Evolutionary conservation across 2,329 filamentous ascomycete species (phyloP).

Genomic region (Trichoderma asperellum): DNA sequence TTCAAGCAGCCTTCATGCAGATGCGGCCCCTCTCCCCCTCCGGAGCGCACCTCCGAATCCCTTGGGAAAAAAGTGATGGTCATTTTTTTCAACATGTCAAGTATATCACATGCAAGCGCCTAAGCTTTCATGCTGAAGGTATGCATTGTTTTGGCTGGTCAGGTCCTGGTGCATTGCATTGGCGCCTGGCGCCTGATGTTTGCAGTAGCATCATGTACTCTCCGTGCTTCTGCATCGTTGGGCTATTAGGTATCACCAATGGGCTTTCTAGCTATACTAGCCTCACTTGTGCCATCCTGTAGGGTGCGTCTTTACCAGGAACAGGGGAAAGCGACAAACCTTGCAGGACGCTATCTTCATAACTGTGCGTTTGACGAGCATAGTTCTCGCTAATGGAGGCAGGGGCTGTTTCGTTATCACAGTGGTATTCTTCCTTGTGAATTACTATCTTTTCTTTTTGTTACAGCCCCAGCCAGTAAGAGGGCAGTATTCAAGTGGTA

Average conservation of each 20-base stretch:
- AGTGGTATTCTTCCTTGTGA: neutral
- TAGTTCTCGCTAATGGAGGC: neutral
- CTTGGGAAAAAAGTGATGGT: neutral
- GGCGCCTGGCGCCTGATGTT: slow-evolving; percentile 16
- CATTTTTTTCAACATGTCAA: neutral
- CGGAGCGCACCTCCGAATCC: slow-evolving; percentile 14
- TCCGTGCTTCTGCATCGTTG: slow-evolving; percentile 18
- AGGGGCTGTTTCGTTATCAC: neutral
- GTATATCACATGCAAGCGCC: slow-evolving; percentile 1
- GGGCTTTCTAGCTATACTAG: neutral
- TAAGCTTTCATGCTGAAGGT: neutral
- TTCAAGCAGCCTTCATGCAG: neutral
- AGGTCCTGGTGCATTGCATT: slow-evolving; percentile 26
- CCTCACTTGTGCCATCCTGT: neutral
- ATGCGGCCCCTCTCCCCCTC: neutral
- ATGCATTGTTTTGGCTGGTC: slow-evolving; percentile 1
- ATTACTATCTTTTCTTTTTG: neutral
- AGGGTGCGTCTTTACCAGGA: neutral
- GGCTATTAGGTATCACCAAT: neutral
- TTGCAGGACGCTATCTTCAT: neutral
- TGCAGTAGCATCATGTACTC: slow-evolving; percentile 12
- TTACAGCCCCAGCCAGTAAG: neutral
- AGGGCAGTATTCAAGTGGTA: neutral
- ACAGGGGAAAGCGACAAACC: neutral
- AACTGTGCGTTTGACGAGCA: neutral